Conservation (phyloP, 2,329 filamentous ascomycete genomes). For the Phialemoniopsis sp. region DNA sequence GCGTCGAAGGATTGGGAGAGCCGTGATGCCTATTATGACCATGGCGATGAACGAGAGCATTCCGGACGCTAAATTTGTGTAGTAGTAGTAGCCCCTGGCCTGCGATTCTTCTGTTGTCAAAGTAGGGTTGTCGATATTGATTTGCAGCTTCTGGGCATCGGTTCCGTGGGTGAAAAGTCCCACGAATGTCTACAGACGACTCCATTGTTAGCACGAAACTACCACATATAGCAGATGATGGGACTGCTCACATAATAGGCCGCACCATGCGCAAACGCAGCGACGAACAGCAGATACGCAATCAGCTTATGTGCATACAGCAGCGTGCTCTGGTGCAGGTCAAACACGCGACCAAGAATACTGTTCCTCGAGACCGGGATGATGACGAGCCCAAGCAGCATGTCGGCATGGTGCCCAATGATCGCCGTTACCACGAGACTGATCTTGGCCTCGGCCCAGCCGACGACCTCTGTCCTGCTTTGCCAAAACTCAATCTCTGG, state of each 20-base stretch:
- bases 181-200: not conserved
- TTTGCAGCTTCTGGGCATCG: constrained; percentile 3
- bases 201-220: no score
- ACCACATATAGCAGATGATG: no score
- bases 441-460: constrained; percentile 8
- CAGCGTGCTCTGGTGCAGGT: constrained; percentile 9
- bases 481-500: constrained; percentile 7
- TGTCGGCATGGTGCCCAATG: constrained; percentile 10
- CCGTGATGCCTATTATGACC: constrained; percentile 6
- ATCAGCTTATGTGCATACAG: constrained; percentile 9
- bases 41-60: constrained; percentile 3
- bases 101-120: constrained; percentile 6
- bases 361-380: constrained; percentile 10
- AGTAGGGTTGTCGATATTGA: constrained; percentile 9
- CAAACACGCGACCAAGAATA: constrained; percentile 7
- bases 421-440: constrained; percentile 7
- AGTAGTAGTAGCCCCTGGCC: constrained; percentile 1
- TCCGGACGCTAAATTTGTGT: constrained; percentile 6
- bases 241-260: constrained; percentile 10
- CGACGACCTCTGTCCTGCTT: not conserved
- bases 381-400: constrained; percentile 8
- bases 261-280: constrained; percentile 5
- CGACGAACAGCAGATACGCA: constrained; percentile 5
- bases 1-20: constrained; percentile 7
- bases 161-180: not conserved